Evolutionary conservation across 352 stramenopile genomes (phyloP), one percentile per base, ranked within the genome.

Genomic region (Globisporangium mamillatum): DNA sequence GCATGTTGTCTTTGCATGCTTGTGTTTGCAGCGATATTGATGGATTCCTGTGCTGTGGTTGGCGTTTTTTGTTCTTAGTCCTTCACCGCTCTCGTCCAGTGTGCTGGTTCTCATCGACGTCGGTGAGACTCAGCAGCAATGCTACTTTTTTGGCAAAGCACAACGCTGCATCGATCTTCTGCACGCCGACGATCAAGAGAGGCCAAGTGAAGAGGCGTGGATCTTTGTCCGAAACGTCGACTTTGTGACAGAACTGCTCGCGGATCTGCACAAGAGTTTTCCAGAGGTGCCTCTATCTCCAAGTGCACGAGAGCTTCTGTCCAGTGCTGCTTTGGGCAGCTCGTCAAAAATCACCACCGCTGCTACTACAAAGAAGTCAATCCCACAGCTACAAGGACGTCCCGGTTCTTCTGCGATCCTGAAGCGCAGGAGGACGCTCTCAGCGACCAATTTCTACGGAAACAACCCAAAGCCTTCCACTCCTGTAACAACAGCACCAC

Each of bases 21-120:
- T 14, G 27, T 66, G 18, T 66, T 6, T 34, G 24, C 3, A 44
- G 29, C 25, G 10, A 24, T 18, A 20, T 41, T 44, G 7, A 56
- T 25, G 4, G 27, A 52, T 16, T 18, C 14, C 9, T 22, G 9
- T 69, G 27, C 34, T 58, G 50, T 29, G 7, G 12, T 27, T 22
- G 9, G 22, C 16, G 16, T 36, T 64, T 27, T 22, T 46, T 32
- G 14, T n/a, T 4, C 4, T 1, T 25, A 91, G 84, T 50, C 73
- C 81, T 34, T 90, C 85, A 16, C 81, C 82, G 12, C 84, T 93
- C 48, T 77, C 75, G 2, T 75, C 72, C 32, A 81, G 59, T 63
- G 75, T 90, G 46, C 34, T 91, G 53, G 61, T 89, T 27, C 67
- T 84, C 6, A 34, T 93, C 52, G 79, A 91, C 48, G 61, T 83